Percentiles rank a stretch among this genome's conserved stretches.
phyloP scores from a whole-genome alignment of 306 rosid species.

The Cucurbita pepo region DNA sequence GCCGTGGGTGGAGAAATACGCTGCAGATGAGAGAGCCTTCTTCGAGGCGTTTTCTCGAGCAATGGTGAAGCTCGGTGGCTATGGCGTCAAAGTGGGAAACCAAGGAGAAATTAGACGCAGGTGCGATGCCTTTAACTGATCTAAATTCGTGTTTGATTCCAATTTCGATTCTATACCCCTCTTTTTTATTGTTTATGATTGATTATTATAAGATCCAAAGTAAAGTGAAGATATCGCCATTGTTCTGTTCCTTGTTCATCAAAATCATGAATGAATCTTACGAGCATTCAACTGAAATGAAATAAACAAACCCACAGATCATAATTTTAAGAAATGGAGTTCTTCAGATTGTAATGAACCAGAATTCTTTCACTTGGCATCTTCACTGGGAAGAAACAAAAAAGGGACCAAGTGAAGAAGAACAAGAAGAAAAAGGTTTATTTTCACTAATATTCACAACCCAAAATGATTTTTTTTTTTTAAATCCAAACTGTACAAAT shows the following conservation, averaged over 20 bases:
- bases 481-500: background rate
- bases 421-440: background rate
- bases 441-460: background rate
- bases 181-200: background rate
- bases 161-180: background rate
- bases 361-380: background rate
- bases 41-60: conserved; percentile 44
- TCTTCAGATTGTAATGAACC: background rate
- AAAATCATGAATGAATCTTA: background rate
- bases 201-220: background rate
- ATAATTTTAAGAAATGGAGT: background rate
- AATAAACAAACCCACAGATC: background rate
- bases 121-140: conserved; percentile 62
- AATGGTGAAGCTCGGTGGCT: conserved; percentile 62
- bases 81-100: conserved; percentile 41
- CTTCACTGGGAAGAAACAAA: background rate
- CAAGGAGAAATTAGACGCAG: conserved; percentile 76
- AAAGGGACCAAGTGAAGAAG: background rate
- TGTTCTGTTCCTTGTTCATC: background rate
- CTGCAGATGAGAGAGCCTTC: conserved; percentile 31
- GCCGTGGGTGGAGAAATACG: conserved; percentile 43
- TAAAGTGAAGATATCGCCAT: background rate
- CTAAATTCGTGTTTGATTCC: background rate
- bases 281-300: background rate
- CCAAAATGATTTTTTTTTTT: background rate